Evolutionary conservation across 306 rosid species (phyloP).

Genomic region (Astragalus glycyphyllos): DNA sequence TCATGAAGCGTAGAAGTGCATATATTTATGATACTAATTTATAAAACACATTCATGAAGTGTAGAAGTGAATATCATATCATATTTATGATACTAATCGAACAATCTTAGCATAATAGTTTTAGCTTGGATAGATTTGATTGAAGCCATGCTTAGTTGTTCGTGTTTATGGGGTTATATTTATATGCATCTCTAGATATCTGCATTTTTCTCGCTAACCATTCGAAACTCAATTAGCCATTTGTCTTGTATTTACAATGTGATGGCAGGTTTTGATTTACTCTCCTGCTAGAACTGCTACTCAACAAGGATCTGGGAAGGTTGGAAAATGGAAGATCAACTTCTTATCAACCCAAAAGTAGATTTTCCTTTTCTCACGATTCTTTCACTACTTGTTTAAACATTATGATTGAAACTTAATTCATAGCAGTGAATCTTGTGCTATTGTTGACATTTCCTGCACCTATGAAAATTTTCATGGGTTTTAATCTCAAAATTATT

Average conservation of each 20-base stretch:
- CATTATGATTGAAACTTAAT: neutral
- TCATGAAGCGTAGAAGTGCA: neutral
- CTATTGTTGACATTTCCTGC: conserved; percentile 9
- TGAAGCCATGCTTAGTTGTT: neutral
- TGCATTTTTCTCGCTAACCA: neutral
- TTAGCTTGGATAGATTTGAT: neutral
- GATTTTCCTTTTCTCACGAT: conserved; percentile 12
- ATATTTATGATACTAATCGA: neutral
- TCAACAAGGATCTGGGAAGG: conserved; percentile 98
- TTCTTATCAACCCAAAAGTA: conserved; percentile 95
- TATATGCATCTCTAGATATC: conserved; percentile 25
- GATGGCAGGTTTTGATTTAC: conserved; percentile 82
- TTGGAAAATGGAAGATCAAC: conserved; percentile 96
- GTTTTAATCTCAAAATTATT: conserved; percentile 23
- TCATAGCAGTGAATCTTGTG: neutral
- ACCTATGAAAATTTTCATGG: neutral
- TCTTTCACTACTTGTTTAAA: conserved; percentile 15
- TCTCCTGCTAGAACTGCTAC: conserved; percentile 97
- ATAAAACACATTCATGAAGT: neutral
- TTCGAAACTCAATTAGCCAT: conserved; percentile 30
- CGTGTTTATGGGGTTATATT: neutral
- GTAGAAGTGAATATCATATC: neutral
- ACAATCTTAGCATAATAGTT: neutral
- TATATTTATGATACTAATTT: conserved; percentile 1
- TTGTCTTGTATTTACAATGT: conserved; percentile 25